Evolutionary conservation across 768 basidiomycete species (phyloP), one percentile per base, ranked within the genome.

Genomic region (Macrolepiota albuminosa): DNA sequence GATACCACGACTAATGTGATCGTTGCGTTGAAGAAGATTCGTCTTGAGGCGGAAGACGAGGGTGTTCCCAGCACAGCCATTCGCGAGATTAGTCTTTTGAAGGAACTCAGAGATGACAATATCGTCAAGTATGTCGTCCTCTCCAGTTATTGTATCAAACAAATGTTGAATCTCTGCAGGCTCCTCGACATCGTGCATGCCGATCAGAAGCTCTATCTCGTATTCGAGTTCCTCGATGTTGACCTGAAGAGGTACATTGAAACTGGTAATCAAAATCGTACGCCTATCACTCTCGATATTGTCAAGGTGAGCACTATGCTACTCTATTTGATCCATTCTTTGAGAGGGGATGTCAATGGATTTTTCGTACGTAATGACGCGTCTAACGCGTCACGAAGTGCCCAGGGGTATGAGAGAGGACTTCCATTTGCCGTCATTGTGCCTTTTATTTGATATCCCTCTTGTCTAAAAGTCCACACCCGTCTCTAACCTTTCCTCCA

Each of bases 211-310:
- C 83, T 99, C 36, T 99, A 95, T 76, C 87, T 99, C 61, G 97
- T 99, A 37, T 97, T 95, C 70, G 97, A 99, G 75, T 98, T 95
- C 74, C 82, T 99, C 58, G 95, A 99, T 70, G 88, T 95, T 59
- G 97, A 99, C 75, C 76, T 99, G 63, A 99, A 99, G 74, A 84
- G 91, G 37, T 99, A 95, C 75, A 98, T 98, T 84, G 97, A 98
- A 71, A 85, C 86, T 40, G 86, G 88, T 54, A 95, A 83, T 70
- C 84, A 81, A 69, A 77, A 76, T 54, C 84, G 87, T 59, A 84
- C 82, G 43, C 91, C 92, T 45, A 86, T 98, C 63, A 78, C 85
- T 24, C 78, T 81, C 50, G 82, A 83, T 34, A 85, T 89, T 63
- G 86, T 88, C 74, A 93, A 95, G 87, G 95, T 93, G 67, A 69